Base-by-base conservation (phyloP, 768 basidiomycete species). In the Pisolithus albus region DNA sequence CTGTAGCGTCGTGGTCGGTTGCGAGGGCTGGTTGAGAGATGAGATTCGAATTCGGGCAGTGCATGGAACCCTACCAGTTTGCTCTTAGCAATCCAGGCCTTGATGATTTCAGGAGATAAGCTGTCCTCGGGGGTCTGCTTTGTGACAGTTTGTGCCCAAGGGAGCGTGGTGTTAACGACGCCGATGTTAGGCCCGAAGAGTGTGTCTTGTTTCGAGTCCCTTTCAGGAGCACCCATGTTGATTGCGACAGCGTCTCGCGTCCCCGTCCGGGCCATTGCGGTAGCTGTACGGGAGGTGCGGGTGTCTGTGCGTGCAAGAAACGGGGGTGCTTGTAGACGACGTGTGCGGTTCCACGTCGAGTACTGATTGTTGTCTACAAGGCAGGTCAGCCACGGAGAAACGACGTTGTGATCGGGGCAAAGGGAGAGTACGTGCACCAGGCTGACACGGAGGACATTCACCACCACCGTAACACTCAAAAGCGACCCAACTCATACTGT, bases 161-260 rank as follows among this genome's bases (percentile, higher is more conserved):
- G 68, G 8, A 89, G 88, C 1, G 81, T 81, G 49, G 72, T 76
- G 62, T 70, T 78, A 43, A 86, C 79, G 47, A 85, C 76, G 9
- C 93, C 93, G 51, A 96, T 88, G 65, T 86, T 88, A 8, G 93
- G 93, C 0, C 93, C 93, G 68, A 95, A 96, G 42, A 96, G 79
- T 0, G 89, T 85, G 53, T 92, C 88, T 11, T 81, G 80, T 40
- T 81, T 80, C 64, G 81, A 84, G 57, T 79, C 79, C 43, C 82
- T 76, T 60, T 76, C 77, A 49, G 57, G 60, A 1, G 61, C 55
- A n/a, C 19, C 32, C 56, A 67, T 44, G 56, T 62, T 62, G 52
- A 67, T 52, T 45, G 59, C 57, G 53, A 63, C 62, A 19, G 64
- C 63, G 41, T 61, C 57, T 37, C 58, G 50, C 13, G 52, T 59